phyloP scores from a whole-genome alignment of 2,329 filamentous ascomycete species.

The Furcasterigmium furcatum region DNA sequence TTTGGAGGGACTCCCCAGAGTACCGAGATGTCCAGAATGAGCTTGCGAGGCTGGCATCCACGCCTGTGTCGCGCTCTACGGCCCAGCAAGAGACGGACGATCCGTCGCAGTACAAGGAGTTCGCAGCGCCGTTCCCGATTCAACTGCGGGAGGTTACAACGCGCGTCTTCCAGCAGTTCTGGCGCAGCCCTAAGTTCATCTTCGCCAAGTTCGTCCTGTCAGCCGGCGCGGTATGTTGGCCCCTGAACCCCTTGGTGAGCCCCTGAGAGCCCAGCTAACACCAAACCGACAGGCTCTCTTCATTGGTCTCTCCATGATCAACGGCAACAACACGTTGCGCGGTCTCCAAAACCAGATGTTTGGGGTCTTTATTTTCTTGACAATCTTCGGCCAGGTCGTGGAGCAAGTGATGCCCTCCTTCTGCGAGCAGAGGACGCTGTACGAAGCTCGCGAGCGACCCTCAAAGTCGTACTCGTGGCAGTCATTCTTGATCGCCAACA shows the following conservation, averaged over 20 bases:
- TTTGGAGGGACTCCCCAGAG: slow-evolving; percentile 41
- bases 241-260: no score
- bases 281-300: slow-evolving; percentile 46
- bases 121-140: slow-evolving; percentile 21
- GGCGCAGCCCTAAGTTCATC: slow-evolving; percentile 52
- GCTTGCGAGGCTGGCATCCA: slow-evolving; percentile 1
- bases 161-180: slow-evolving; percentile 28
- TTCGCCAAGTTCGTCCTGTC: slow-evolving; percentile 47
- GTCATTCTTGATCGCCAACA: slow-evolving; percentile 61
- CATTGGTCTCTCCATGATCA: slow-evolving; percentile 66
- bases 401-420: slow-evolving; percentile 71
- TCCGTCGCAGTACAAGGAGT: slow-evolving; percentile 24
- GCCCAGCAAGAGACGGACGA: not conserved
- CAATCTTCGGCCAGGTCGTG: slow-evolving; percentile 64
- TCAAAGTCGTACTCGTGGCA: slow-evolving; percentile 68
- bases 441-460: slow-evolving; percentile 66
- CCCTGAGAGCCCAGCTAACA: not conserved
- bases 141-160: slow-evolving; percentile 32
- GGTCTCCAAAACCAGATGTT: slow-evolving; percentile 72
- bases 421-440: slow-evolving; percentile 64
- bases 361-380: slow-evolving; percentile 67
- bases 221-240: slow-evolving; percentile 8
- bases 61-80: not conserved
- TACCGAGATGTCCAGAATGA: slow-evolving; percentile 18
- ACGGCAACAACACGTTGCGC: slow-evolving; percentile 55